Conservation (phyloP, 345 rosid species). For the Raphanus raphanistrum region DNA sequence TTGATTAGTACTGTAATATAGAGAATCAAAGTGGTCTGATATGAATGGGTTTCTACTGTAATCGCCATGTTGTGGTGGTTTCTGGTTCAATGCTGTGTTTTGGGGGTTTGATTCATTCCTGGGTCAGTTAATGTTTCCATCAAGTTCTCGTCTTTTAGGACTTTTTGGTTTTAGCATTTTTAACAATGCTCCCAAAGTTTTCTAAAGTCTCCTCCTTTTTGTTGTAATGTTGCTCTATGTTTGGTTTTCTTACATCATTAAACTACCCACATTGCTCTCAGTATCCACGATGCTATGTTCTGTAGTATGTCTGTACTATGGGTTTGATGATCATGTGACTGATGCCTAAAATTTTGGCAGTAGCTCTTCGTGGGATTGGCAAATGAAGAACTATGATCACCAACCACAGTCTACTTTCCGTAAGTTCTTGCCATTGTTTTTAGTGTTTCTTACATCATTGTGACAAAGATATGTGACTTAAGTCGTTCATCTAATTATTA, state of each 20-base stretch:
- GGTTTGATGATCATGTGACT: constrained; percentile 11
- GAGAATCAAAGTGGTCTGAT: constrained; percentile 3
- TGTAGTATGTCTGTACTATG: constrained; percentile 1
- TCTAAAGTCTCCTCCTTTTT: background rate
- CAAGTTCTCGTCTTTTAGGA: background rate
- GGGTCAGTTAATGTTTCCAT: constrained; percentile 5
- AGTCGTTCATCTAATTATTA: background rate
- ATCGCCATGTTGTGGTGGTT: no score
- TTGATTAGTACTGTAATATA: constrained; percentile 9
- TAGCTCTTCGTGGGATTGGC: constrained; percentile 38
- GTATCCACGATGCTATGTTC: background rate
- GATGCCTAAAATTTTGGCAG: background rate
- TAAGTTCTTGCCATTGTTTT: constrained; percentile 12
- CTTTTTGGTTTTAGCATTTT: background rate
- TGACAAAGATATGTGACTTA: background rate
- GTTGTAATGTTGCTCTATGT: background rate
- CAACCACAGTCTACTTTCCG: constrained; percentile 30
- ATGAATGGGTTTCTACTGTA: no score
- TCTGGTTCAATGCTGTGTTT: background rate
- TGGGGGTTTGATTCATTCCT: constrained; percentile 13
- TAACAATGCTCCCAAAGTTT: background rate
- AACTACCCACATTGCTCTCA: background rate
- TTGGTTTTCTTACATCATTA: background rate
- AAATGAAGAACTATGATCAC: constrained; percentile 15
- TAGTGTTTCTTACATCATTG: background rate